A percentile compares a stretch with the other conserved stretches of the same genome.
Conservation (phyloP, 2,329 filamentous ascomycete genomes). For the Cercospora beticola region DNA sequence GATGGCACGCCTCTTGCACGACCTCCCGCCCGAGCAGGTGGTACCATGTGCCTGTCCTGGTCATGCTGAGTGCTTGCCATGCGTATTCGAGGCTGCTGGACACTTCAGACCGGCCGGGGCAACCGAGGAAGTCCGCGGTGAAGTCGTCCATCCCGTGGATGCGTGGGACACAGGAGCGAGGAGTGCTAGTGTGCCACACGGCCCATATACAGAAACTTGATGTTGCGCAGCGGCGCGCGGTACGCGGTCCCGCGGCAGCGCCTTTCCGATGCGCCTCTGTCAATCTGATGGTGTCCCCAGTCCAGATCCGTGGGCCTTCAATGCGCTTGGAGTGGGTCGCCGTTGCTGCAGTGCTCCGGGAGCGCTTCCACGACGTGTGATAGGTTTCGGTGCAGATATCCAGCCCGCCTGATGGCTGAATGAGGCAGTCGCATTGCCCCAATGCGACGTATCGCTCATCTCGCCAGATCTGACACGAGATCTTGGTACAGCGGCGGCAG, state of each 20-base stretch:
- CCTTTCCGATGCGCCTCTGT: constrained; percentile 11
- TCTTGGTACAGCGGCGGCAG: neutral
- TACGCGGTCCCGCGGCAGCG: constrained; percentile 11
- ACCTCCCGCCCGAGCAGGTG: neutral
- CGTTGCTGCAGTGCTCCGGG: constrained; percentile 3
- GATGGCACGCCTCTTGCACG: constrained; percentile 4
- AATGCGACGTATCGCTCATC: neutral
- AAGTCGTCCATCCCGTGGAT: neutral
- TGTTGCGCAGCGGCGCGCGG: constrained; percentile 16
- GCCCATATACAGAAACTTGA: neutral
- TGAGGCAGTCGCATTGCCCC: constrained; percentile 8
- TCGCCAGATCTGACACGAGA: neutral
- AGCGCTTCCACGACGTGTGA: constrained; percentile 4
- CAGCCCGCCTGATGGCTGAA: neutral
- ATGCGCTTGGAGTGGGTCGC: neutral
- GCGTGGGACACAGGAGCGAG: neutral
- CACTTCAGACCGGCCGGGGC: neutral
- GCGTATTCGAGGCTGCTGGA: constrained; percentile 3
- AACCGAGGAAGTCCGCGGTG: constrained; percentile 16
- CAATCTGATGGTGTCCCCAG: constrained; percentile 7
- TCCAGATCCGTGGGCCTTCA: constrained; percentile 12
- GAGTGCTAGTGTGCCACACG: constrained; percentile 6
- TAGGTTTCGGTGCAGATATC: neutral
- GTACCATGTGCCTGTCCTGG: constrained; percentile 2
- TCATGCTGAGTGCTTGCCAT: neutral